Conservation (phyloP, 78 protist species). For the Thecamonas trahens region DNA sequence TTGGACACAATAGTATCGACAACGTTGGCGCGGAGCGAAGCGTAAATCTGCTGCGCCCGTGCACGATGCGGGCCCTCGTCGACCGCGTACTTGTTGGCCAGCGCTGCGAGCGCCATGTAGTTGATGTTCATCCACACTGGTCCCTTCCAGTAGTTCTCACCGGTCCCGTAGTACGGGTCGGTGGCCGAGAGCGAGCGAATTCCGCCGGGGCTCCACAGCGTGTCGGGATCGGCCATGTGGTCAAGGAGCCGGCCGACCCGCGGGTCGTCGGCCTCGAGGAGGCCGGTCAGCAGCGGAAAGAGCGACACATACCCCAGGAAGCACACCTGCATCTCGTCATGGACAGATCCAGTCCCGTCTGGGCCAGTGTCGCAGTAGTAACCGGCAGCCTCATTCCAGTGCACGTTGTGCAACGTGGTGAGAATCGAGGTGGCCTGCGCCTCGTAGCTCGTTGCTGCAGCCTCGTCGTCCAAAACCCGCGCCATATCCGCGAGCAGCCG, state of each 20-base stretch:
- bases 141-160: slow-evolving; percentile 83
- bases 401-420: background rate
- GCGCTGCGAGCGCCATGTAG: slow-evolving; percentile 64
- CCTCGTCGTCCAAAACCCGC: background rate
- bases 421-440: background rate
- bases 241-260: background rate
- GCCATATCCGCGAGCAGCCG: slow-evolving; percentile 27
- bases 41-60: slow-evolving; percentile 2
- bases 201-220: slow-evolving; percentile 35
- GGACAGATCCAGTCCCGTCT: background rate
- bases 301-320: slow-evolving; percentile 66
- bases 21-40: slow-evolving; percentile 37
- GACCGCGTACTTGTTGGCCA: background rate
- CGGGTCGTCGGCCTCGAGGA: slow-evolving; percentile 7
- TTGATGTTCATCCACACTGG: slow-evolving; percentile 91
- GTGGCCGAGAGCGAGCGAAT: slow-evolving; percentile 1
- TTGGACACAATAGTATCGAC: slow-evolving; percentile 20
- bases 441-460: background rate
- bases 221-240: slow-evolving; percentile 20
- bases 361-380: background rate
- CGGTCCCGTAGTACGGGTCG: background rate
- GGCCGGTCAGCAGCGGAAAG: slow-evolving; percentile 69
- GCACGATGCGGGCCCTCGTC: background rate
- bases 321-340: too few species aligned
- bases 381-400: background rate